Evolutionary conservation across 257 asterid species (phyloP), one percentile per base, ranked within the genome.

Genomic region (Solanum verrucosum): DNA sequence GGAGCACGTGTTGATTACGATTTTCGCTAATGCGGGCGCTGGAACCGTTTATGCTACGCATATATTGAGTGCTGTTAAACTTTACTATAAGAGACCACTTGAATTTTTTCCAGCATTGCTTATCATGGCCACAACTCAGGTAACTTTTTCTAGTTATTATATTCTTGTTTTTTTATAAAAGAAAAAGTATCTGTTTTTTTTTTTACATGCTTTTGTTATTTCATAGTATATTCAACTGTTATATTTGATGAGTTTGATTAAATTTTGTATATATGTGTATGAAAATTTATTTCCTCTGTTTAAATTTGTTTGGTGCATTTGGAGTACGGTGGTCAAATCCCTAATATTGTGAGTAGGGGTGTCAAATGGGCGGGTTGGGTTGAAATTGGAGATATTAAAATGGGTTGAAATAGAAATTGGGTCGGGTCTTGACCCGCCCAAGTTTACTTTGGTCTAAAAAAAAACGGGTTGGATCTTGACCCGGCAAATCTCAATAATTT

Each of bases 1-100:
- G 20, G 96, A 93, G 87, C 96, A 93, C 59, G 94, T 93, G 14
- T 14, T 90, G 91, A 93, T 93, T 21, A 90, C 94, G 9, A 92
- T 93, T 25, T 77, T 92, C 21, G 96, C 94, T 6, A 91, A 90
- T 89, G 88, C 94, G 18, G 94, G 94, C 9, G 92, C 94, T 15
- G 93, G 93, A 34, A 23, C 46, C 7, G 93, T 92, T 75, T 93
- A 93, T 34, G 95, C 96, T 9, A 91, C 93, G 1, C 96, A 92
- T 84, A 88, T 93, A 7, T 20, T 92, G 88, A 91, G 93, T 89
- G 74, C 93, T 20, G 93, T 92, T 31, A 92, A 90, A 83, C 94
- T 93, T 81, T 91, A 38, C 31, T 93, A 90, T 37, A 92, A 91
- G 87, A 91, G 59, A 90, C 44, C 63, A 13, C 77, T 91, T 9